A percentile compares a stretch with the other conserved stretches of the same genome.
Conservation (phyloP, 768 basidiomycete genomes). For the Rhodotorula diobovata region DNA sequence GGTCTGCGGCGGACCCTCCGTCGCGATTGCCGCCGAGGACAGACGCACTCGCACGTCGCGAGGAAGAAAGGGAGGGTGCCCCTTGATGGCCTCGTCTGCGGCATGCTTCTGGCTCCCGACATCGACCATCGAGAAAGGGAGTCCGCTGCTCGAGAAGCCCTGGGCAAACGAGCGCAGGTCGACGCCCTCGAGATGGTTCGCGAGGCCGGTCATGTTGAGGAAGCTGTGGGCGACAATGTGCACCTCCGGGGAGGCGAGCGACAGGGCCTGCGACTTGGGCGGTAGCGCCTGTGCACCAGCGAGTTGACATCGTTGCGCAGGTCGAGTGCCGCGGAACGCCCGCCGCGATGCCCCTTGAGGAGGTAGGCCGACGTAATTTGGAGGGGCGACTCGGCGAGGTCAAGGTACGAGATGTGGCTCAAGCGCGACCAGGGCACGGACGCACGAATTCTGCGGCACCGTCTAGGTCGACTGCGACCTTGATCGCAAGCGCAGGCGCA, state of each 20-base stretch:
- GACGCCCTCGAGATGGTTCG: neutral
- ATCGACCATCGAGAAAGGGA: slow-evolving; percentile 16
- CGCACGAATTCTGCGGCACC: slow-evolving; percentile 16
- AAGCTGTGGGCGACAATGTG: neutral
- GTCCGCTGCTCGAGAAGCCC: slow-evolving; percentile 5
- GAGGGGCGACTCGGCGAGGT: neutral
- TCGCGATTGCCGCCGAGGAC: slow-evolving; percentile 5
- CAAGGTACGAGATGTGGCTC: too few relatives aligned
- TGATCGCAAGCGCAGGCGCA: neutral
- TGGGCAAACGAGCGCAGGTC: slow-evolving; percentile 1
- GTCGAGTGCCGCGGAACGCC: slow-evolving; percentile 2
- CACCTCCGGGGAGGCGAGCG: neutral
- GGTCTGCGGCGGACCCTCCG: neutral
- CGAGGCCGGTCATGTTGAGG: neutral
- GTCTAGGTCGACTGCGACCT: slow-evolving; percentile 11
- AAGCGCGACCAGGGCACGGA: accelerated
- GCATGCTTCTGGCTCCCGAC: neutral
- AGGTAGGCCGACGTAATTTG: slow-evolving; percentile 6
- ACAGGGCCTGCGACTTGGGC: too few relatives aligned
- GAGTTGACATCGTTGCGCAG: slow-evolving; percentile 4
- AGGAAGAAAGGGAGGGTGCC: slow-evolving; percentile 21
- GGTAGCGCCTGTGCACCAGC: neutral
- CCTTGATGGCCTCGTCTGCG: slow-evolving; percentile 17
- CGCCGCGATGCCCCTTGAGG: slow-evolving; percentile 1
- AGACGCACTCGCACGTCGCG: neutral